Evolutionary conservation across 2,329 filamentous ascomycete species (phyloP).

Genomic region (Apiospora aurea): DNA sequence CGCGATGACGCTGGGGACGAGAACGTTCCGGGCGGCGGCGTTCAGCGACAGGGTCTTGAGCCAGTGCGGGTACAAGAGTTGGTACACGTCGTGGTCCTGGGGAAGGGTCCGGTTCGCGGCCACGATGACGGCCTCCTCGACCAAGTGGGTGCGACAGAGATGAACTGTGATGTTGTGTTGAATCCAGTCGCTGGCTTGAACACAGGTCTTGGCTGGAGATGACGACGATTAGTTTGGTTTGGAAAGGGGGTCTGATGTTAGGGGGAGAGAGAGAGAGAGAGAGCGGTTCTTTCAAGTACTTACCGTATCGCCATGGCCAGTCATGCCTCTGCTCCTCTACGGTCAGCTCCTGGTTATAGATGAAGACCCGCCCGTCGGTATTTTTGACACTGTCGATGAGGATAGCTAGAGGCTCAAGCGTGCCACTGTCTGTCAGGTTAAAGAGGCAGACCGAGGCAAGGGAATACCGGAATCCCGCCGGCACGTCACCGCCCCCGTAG

Average conservation of each 20-base stretch:
- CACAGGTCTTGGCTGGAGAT: constrained; percentile 51
- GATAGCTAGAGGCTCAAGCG: constrained; percentile 57
- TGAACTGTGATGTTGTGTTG: constrained; percentile 56
- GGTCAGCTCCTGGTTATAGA: constrained; percentile 54
- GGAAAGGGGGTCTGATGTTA: background rate
- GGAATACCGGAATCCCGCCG: constrained; percentile 37
- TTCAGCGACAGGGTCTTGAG: constrained; percentile 58
- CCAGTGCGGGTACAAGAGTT: constrained; percentile 55
- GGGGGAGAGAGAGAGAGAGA: background rate
- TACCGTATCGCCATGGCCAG: constrained; percentile 58
- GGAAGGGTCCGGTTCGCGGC: constrained; percentile 51
- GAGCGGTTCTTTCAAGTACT: background rate
- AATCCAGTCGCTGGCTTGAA: constrained; percentile 55
- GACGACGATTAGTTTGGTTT: background rate
- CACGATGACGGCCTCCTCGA: constrained; percentile 58
- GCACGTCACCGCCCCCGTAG: constrained; percentile 39
- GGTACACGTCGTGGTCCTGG: constrained; percentile 50
- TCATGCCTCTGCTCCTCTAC: constrained; percentile 48
- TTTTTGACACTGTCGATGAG: constrained; percentile 53
- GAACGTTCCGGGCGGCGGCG: constrained; percentile 50
- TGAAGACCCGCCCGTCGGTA: constrained; percentile 52
- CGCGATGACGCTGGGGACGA: constrained; percentile 53
- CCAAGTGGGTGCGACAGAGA: constrained; percentile 51
- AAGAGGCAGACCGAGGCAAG: constrained; percentile 53
- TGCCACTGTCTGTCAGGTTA: constrained; percentile 50